Evolutionary conservation across 164 flowering plant genomes (phyloP).

Genomic region (Platanus orientalis): DNA sequence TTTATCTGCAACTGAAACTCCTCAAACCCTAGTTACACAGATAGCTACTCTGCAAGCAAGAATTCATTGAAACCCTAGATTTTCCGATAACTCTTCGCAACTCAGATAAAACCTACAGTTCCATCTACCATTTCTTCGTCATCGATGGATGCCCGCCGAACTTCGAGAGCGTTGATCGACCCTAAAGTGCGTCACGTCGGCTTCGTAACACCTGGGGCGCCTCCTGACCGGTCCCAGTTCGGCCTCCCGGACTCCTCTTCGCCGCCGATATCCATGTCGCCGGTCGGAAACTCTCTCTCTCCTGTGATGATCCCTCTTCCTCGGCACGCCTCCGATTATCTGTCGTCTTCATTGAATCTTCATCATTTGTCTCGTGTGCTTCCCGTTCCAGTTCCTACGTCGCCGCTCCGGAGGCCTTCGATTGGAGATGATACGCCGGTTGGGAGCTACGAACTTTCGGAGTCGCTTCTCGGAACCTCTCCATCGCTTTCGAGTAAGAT

Average conservation of each 20-base stretch:
- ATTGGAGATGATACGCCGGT: constrained; percentile 19
- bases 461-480: constrained; percentile 28
- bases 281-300: constrained; percentile 37
- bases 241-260: constrained; percentile 30
- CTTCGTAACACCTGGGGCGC: constrained; percentile 51
- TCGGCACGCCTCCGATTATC: constrained; percentile 33
- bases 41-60: too few relatives aligned
- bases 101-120: too few relatives aligned
- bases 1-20: too few relatives aligned
- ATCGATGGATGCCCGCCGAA: constrained; percentile 56
- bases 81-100: too few relatives aligned
- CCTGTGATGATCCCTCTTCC: constrained; percentile 57
- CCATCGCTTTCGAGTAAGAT: constrained; percentile 20
- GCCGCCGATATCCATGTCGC: constrained; percentile 24
- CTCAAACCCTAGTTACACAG: too few relatives aligned
- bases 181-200: constrained; percentile 86
- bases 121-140: constrained; percentile 1
- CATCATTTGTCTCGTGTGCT: constrained; percentile 8
- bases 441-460: constrained; percentile 45
- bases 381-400: constrained; percentile 15
- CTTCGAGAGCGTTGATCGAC: constrained; percentile 44
- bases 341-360: constrained; percentile 2
- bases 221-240: constrained; percentile 39
- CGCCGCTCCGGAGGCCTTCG: constrained; percentile 20
- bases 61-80: too few relatives aligned